These are phyloP conservation scores for Imleria badia DNA, from an alignment of 768 basidiomycete genomes.

Conservation along the genomic window DNA sequence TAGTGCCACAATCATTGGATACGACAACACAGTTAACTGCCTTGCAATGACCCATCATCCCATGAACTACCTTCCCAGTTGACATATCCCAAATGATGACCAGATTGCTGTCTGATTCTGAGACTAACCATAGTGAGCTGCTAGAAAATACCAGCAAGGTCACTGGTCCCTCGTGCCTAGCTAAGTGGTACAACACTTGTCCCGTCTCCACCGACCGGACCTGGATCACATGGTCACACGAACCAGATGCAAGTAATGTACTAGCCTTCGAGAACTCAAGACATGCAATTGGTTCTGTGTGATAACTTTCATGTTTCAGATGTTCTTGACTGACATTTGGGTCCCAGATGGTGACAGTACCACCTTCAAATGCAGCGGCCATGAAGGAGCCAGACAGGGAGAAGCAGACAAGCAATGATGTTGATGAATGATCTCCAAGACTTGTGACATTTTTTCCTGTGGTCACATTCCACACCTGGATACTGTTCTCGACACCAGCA, in stretches of 20 bases:
- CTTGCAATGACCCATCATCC: slow-evolving; percentile 22
- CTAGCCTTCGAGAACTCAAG: slow-evolving; percentile 20
- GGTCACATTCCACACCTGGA: slow-evolving; percentile 23
- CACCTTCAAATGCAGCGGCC: slow-evolving; percentile 18
- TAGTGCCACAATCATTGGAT: slow-evolving; percentile 14
- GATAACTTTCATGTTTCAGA: slow-evolving; percentile 13
- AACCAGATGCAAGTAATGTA: slow-evolving; percentile 18
- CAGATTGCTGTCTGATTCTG: slow-evolving; percentile 24
- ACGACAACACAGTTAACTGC: slow-evolving; percentile 17
- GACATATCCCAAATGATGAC: slow-evolving; percentile 25
- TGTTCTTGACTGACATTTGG: slow-evolving; percentile 19
- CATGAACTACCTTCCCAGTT: slow-evolving; percentile 12
- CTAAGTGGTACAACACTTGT: slow-evolving; percentile 10
- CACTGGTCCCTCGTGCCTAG: slow-evolving; percentile 19
- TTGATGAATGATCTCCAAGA: slow-evolving; percentile 11
- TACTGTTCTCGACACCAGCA: slow-evolving; percentile 11
- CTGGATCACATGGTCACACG: slow-evolving; percentile 14
- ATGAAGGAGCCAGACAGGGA: slow-evolving; percentile 20
- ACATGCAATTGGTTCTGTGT: slow-evolving; percentile 13
- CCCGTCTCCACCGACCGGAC: slow-evolving; percentile 25
- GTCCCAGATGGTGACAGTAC: slow-evolving; percentile 20
- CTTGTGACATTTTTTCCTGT: slow-evolving; percentile 22
- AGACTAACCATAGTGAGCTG: slow-evolving; percentile 19
- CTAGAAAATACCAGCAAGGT: slow-evolving; percentile 20
- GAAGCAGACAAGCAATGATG: slow-evolving; percentile 16